phyloP scores from a whole-genome alignment of 176 grass and related monocot genomes.

The Eremochloa ophiuroides region DNA sequence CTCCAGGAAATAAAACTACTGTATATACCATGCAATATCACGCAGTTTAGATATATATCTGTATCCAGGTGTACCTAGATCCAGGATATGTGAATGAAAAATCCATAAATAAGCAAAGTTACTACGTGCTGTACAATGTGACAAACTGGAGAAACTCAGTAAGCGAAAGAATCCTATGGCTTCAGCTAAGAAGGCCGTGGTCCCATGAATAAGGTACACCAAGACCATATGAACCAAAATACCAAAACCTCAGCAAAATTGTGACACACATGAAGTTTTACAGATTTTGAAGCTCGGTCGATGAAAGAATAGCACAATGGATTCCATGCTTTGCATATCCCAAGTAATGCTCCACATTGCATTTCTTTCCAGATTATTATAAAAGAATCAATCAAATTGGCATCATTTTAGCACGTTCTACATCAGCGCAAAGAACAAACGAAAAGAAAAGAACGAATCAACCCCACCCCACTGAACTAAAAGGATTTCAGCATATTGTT shows the following conservation, averaged over 20 bases:
- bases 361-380: background rate
- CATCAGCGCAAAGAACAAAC: slow-evolving; percentile 21
- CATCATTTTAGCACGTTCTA: slow-evolving; percentile 24
- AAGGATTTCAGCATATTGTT: slow-evolving; percentile 26
- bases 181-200: background rate
- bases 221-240: background rate
- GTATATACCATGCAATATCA: slow-evolving; percentile 15
- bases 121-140: background rate
- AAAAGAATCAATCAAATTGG: slow-evolving; percentile 27
- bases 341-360: background rate
- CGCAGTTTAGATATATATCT: background rate
- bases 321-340: background rate
- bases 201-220: background rate
- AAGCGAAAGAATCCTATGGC: background rate
- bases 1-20: background rate
- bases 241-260: background rate
- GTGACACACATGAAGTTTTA: background rate
- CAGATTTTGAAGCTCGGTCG: background rate
- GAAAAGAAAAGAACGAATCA: background rate
- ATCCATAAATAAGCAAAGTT: background rate
- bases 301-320: background rate
- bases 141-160: background rate
- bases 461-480: slow-evolving; percentile 24
- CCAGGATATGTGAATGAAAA: background rate
- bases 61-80: background rate